Base-by-base conservation (phyloP, 805 yeast species). In the Candida tibetensis region DNA sequence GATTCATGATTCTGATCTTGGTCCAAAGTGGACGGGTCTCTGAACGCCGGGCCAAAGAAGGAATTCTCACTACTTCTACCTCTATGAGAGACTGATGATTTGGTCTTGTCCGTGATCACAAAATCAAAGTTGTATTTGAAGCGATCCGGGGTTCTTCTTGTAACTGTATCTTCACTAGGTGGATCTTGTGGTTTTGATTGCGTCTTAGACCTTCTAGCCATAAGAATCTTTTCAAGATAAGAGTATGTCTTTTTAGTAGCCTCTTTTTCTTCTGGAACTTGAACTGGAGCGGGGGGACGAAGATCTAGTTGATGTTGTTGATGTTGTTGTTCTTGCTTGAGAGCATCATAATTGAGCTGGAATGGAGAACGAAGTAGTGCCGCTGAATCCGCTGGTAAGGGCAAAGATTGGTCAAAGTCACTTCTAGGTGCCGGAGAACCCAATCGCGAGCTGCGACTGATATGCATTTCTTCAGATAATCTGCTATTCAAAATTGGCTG, bases 391-490 rank as follows among this genome's bases (percentile, higher is more conserved):
- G 48, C 30, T 2, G 66, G 68, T 17, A 63, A 40, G 10, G 60
- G 64, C 3, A 64, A 46, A 2, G 67, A 60, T 19, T 52, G 46
- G 36, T 62, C 55, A 23, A 52, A 58, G 9, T 54, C 58, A 5
- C 47, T 42, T 21, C 25, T 21, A 10, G 3, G 23, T 37, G 4
- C 10, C 25, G 25, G 25, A 7, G 25, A 21, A 7, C 25, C 25
- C 25, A 21, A 21, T 10, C 10, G 25, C 25, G 25, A 21, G 25
- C 9, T 10, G 25, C 25, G 25, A 10, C 10, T 21, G 25, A n/a
- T n/a, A n/a, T n/a, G n/a, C n/a, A n/a, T n/a, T n/a, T n/a, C n/a
- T n/a, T n/a, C n/a, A n/a, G n/a, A n/a, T n/a, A n/a, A n/a, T n/a
- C n/a, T n/a, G n/a, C n/a, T n/a, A n/a, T n/a, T n/a, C n/a, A n/a